Evolutionary conservation across 2,329 filamentous ascomycete species (phyloP).

Genomic region (Calonectria henricotiae): DNA sequence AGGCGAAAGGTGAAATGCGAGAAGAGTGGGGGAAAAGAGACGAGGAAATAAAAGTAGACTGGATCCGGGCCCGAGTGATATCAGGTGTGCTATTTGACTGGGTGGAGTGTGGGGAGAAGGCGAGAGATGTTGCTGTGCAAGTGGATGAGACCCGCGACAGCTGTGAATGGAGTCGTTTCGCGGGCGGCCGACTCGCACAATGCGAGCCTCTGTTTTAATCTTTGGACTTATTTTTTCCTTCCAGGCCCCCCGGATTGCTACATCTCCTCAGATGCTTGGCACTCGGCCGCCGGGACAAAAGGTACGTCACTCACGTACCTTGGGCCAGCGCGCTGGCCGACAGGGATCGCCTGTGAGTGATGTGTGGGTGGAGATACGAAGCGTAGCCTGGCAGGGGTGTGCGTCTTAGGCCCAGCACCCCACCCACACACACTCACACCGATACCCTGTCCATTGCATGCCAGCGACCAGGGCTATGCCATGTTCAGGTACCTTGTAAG

Average conservation of each 20-base stretch:
- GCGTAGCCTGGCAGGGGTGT: constrained; percentile 24
- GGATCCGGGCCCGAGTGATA: background rate
- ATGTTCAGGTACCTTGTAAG: constrained; percentile 25
- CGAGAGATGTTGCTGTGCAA: background rate
- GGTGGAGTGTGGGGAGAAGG: constrained; percentile 27
- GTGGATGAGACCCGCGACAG: background rate
- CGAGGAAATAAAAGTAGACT: background rate
- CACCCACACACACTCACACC: constrained; percentile 26
- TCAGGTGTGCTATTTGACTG: constrained; percentile 20
- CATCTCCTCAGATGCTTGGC: constrained; percentile 6
- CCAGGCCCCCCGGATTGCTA: background rate
- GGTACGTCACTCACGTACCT: constrained; percentile 8
- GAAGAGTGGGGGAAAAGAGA: background rate
- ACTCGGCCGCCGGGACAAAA: background rate
- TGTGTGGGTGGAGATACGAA: constrained; percentile 37
- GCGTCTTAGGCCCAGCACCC: constrained; percentile 11
- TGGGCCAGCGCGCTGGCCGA: constrained; percentile 14
- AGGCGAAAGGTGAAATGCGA: background rate
- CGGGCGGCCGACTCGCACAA: constrained; percentile 9
- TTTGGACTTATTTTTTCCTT: constrained; percentile 7
- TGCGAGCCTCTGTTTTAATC: background rate
- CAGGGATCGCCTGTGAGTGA: constrained; percentile 36
- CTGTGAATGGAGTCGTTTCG: constrained; percentile 14
- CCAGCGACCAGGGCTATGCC: constrained; percentile 31
- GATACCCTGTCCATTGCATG: constrained; percentile 30